Evolutionary conservation across 2,329 filamentous ascomycete genomes (phyloP), one percentile per base, ranked within the genome.

Genomic region (Colletotrichum orbiculare): DNA sequence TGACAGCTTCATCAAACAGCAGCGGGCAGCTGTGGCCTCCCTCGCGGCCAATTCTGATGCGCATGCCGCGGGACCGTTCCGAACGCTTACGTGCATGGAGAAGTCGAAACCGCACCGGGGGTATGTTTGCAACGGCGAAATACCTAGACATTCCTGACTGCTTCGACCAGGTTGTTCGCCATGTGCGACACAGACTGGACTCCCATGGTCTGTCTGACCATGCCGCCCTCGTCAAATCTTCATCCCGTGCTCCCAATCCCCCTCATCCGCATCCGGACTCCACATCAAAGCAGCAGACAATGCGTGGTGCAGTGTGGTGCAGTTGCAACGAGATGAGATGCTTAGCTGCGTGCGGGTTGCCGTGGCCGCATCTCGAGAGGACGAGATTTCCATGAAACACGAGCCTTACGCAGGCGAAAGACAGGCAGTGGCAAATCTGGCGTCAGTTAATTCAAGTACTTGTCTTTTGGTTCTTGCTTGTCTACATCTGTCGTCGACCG

Each of bases 1-100:
- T 65, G 62, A 65, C 62, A 62, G 46, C 58, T 65, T 48, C 58
- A 53, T 56, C 62, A 65, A 65, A 65, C 52, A 43, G 46, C 41
- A 62, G 52, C 11, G 52, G 43, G 46, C 58, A 62, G 43, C 47
- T 65, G 62, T 62, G 43, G 53, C 52, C 15, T 62, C 41, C 52
- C 52, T 62, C 37, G 58, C 46, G 41, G 43, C 37, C 46, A 42
- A 12, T 17, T 42, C n/a, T 47, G 62, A 56, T 46, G 62, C 43
- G 58, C 58, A 38, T 47, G 34, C 34, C 52, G 62, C 50, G 48
- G 56, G 12, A 43, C 46, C 33, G 43, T 61, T 53, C 59, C 62
- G 62, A 60, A 46, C 62, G 62, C 62, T 62, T 65, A 48, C 58
- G 41, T 65, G 52, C 62, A 65, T 58, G 39, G 12, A 37, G 45